Percentiles rank a stretch among this genome's conserved stretches.
phyloP scores from a whole-genome alignment of 768 basidiomycete genomes.

The Dentipellis sp. region DNA sequence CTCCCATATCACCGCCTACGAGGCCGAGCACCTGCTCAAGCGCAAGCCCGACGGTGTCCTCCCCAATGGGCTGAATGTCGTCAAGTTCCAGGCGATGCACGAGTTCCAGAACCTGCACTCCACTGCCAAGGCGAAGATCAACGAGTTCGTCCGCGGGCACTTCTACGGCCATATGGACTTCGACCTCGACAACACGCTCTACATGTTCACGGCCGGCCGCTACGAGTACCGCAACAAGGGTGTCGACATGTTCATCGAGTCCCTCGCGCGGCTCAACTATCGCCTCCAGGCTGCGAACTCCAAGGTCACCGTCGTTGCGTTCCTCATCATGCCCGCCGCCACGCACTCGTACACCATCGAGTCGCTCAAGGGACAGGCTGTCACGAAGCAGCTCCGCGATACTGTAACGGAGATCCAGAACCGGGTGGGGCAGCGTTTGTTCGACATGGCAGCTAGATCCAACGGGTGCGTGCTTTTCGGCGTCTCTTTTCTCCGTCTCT shows the following conservation, averaged over 20 bases:
- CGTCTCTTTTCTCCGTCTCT: background rate
- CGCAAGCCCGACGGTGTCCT: conserved; percentile 96
- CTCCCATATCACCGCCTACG: conserved; percentile 97
- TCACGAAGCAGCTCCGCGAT: conserved; percentile 92
- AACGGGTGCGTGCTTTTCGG: conserved; percentile 54
- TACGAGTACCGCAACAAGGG: conserved; percentile 99
- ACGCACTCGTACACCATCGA: conserved; percentile 97
- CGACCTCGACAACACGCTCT: conserved; percentile 85
- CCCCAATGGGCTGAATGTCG: conserved; percentile 95
- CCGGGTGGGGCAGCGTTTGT: conserved; percentile 83
- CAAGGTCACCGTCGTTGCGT: conserved; percentile 85
- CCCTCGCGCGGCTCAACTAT: conserved; percentile 77
- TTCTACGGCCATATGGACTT: conserved; percentile 98
- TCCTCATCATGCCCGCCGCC: conserved; percentile 97
- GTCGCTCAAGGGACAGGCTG: conserved; percentile 94
- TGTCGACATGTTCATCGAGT: conserved; percentile 99
- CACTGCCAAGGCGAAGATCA: conserved; percentile 91
- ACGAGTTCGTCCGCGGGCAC: conserved; percentile 95
- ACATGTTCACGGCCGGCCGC: conserved; percentile 97
- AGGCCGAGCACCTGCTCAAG: conserved; percentile 92
- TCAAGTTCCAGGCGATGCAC: conserved; percentile 99
- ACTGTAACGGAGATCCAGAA: conserved; percentile 95
- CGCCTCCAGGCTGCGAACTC: conserved; percentile 55
- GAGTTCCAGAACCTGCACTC: conserved; percentile 97
- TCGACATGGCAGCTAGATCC: conserved; percentile 90